phyloP scores from a whole-genome alignment of 805 yeast species.

The Blastobotrys americana region DNA sequence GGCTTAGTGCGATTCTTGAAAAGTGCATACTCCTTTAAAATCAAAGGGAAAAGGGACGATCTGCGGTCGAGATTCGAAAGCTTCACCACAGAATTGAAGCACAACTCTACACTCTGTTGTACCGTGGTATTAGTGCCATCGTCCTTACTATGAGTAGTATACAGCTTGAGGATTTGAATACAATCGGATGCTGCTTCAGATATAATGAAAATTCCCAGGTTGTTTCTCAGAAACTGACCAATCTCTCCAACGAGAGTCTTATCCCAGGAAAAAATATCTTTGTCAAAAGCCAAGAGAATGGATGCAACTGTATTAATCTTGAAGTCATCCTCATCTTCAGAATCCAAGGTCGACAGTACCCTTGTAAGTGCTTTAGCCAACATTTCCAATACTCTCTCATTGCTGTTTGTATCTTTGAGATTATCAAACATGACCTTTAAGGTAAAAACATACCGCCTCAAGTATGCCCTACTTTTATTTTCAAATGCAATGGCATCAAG shows the following conservation, averaged over 20 bases:
- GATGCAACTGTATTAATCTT: conserved; percentile 4
- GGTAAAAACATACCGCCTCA: conserved; percentile 6
- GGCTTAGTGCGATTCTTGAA: conserved; percentile 7
- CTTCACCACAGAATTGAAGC: conserved; percentile 9
- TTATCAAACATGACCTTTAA: conserved; percentile 6
- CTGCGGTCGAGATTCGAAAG: conserved; percentile 6
- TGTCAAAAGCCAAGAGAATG: conserved; percentile 5
- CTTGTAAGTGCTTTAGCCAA: conserved; percentile 1
- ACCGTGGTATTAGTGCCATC: conserved; percentile 1
- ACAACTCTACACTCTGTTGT: conserved; percentile 6
- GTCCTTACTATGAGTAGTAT: conserved; percentile 4
- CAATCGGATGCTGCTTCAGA: conserved; percentile 10
- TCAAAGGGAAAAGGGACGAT: conserved; percentile 8
- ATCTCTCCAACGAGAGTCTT: conserved; percentile 1
- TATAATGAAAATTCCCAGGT: conserved; percentile 9
- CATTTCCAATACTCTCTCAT: conserved; percentile 3
- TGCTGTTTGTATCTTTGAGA: background rate
- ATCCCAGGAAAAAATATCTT: conserved; percentile 4
- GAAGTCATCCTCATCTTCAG: conserved; percentile 3
- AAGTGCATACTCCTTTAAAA: conserved; percentile 6
- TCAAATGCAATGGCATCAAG: conserved; percentile 6
- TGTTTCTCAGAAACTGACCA: conserved; percentile 5
- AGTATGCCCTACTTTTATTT: conserved; percentile 4
- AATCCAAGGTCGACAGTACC: background rate
- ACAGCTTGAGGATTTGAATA: conserved; percentile 8